A percentile compares a stretch with the other conserved stretches of the same genome.
Conservation (phyloP, 768 basidiomycete genomes). For the Suillus subalutaceus region DNA sequence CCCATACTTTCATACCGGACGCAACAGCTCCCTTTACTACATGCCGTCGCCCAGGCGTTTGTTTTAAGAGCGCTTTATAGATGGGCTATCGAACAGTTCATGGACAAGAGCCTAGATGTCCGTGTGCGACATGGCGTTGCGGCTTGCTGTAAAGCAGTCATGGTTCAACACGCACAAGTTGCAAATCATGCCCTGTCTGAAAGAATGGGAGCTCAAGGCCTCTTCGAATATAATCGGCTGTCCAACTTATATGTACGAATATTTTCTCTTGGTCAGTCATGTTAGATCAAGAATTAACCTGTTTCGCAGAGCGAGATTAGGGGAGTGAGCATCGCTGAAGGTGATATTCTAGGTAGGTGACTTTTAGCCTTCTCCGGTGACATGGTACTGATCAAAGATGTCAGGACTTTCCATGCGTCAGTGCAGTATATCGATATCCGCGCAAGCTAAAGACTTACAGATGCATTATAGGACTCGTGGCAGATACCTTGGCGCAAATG, state of each 20-base stretch:
- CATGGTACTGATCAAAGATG: neutral
- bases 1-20: slow-evolving; percentile 45
- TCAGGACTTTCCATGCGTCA: slow-evolving; percentile 27
- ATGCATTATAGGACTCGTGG: slow-evolving; percentile 27
- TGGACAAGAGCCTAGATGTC: slow-evolving; percentile 22
- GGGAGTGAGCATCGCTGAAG: slow-evolving; percentile 47
- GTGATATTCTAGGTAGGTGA: slow-evolving; percentile 43
- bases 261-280: neutral
- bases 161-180: slow-evolving; percentile 25
- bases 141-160: slow-evolving; percentile 34
- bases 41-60: slow-evolving; percentile 36
- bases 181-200: slow-evolving; percentile 31
- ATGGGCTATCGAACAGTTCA: slow-evolving; percentile 29
- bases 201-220: slow-evolving; percentile 47
- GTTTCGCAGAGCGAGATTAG: slow-evolving; percentile 37
- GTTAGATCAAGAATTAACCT: neutral
- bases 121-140: slow-evolving; percentile 31
- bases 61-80: slow-evolving; percentile 38
- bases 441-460: neutral
- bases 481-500: slow-evolving; percentile 28
- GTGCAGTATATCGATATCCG: slow-evolving; percentile 9
- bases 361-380: neutral
- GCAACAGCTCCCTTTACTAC: slow-evolving; percentile 42
- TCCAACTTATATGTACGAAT: slow-evolving; percentile 33
- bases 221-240: slow-evolving; percentile 43